Percentiles rank a stretch among this genome's conserved stretches.
phyloP scores from a whole-genome alignment of 2,329 filamentous ascomycete species.

The Sphaerulina vaccinii region DNA sequence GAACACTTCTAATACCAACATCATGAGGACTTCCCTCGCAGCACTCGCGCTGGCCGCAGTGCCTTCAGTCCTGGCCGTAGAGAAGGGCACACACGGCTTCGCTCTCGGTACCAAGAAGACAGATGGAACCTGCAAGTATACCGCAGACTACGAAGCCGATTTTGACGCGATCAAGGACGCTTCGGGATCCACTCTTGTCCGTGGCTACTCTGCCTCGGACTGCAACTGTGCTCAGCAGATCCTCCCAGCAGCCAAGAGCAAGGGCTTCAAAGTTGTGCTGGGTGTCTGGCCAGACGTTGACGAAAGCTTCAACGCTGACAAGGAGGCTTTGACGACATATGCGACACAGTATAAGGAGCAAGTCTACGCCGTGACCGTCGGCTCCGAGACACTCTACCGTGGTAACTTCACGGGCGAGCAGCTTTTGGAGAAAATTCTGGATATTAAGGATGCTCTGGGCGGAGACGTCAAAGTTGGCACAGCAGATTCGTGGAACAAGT shows the following conservation, averaged over 20 bases:
- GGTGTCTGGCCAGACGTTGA: slow-evolving; percentile 68
- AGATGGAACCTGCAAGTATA: slow-evolving; percentile 62
- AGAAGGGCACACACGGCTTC: slow-evolving; percentile 59
- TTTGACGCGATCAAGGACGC: slow-evolving; percentile 59
- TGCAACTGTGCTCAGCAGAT: slow-evolving; percentile 64
- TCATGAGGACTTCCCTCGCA: slow-evolving; percentile 31
- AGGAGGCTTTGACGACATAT: slow-evolving; percentile 55
- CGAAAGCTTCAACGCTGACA: slow-evolving; percentile 62
- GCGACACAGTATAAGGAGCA: slow-evolving; percentile 54
- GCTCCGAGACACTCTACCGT: slow-evolving; percentile 69
- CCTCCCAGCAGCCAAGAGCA: slow-evolving; percentile 63
- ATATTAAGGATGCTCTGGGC: slow-evolving; percentile 58
- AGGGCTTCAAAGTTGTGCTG: slow-evolving; percentile 66
- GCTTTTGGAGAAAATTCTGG: slow-evolving; percentile 61
- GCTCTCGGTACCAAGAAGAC: slow-evolving; percentile 64
- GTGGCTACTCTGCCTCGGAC: slow-evolving; percentile 66
- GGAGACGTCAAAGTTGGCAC: slow-evolving; percentile 60
- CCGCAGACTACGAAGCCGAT: slow-evolving; percentile 63
- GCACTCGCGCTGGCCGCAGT: slow-evolving; percentile 30
- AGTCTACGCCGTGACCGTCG: slow-evolving; percentile 68
- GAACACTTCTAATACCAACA: slow-evolving; percentile 9
- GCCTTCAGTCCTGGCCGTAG: slow-evolving; percentile 28
- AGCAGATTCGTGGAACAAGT: slow-evolving; percentile 73
- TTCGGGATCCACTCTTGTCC: slow-evolving; percentile 56
- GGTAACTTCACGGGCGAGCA: slow-evolving; percentile 62